Base-by-base conservation (phyloP, 768 basidiomycete genomes). In the Ramaria rubella region DNA sequence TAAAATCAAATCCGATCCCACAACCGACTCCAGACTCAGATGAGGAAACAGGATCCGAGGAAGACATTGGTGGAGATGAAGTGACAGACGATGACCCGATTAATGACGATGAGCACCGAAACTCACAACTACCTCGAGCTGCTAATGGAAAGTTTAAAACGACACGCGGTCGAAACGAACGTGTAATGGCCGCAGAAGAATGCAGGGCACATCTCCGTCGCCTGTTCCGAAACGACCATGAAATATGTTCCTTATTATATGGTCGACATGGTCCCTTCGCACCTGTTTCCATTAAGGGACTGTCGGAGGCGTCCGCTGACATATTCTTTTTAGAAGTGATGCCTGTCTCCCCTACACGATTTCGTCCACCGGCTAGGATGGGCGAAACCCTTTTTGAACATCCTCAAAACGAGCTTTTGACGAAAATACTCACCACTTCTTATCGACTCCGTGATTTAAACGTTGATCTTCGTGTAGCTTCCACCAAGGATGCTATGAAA, bases 311-410 rank as follows among this genome's bases (percentile, higher is more conserved):
- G 8, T 86, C 83, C 29, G 87, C 94, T 43, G 96, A 98, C 68
- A 93, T 98, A 81, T 98, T 98, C 72, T 99, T 99, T 77, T 76
- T 97, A 75, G 90, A 94, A 31, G 92, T 90, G 52, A 69, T 99
- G 21, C 84, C 92, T 29, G 89, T 98, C 19, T 81, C 94, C 15
- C 96, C 96, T 15, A 95, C 92, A 6, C 89, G 95, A 33, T 99
- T 98, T 77, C 85, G 96, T 45, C 96, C 96, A 3, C 89, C 96
- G 2, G 81, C 91, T 2, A 87, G 85, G 65, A 81, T 98, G 85
- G 90, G 85, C 52, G 96, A 94, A 54, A 86, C 83, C 43, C 76
- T 96, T 0, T 97, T 98, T 70, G 96, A 99, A 67, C 94, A 97
- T 71, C 83, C 93, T 0, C 95, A 98, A 63, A 99, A 99, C 68